phyloP scores from a whole-genome alignment of 352 stramenopile species.

The Phytopythium vexans region DNA sequence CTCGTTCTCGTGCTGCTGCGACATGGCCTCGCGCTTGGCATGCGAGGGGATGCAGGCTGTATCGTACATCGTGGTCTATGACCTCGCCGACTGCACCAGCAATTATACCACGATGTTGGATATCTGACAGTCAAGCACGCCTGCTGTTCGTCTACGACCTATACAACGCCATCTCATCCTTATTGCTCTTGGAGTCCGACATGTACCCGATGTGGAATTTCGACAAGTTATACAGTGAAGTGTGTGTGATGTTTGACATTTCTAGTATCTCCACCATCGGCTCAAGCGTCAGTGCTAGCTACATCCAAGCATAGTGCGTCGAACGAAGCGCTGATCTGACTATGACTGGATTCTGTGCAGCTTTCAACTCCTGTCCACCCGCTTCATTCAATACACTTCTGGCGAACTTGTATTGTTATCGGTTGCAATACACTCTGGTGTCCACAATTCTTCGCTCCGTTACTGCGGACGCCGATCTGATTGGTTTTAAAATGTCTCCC shows the following conservation, averaged over 20 bases:
- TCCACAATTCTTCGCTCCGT: no score
- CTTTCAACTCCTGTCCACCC: no score
- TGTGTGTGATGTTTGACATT: background rate
- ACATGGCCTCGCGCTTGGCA: background rate
- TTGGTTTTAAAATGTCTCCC: constrained; percentile 52
- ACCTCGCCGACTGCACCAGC: background rate
- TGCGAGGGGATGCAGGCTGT: background rate
- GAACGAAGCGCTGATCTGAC: no score
- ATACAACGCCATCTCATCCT: background rate
- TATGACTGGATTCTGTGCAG: no score
- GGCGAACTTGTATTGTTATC: no score
- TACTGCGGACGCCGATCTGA: no score
- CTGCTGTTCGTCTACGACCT: background rate
- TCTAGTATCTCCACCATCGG: no score
- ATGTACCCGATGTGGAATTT: constrained; percentile 1
- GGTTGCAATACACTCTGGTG: no score
- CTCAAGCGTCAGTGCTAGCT: no score
- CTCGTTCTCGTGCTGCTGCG: constrained; percentile 2
- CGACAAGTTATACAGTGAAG: background rate
- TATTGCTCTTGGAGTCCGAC: constrained; percentile 1
- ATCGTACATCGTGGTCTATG: background rate
- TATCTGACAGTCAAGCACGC: no score
- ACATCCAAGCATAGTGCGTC: no score
- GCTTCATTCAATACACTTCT: no score
- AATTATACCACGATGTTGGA: background rate